Evolutionary conservation across 441 rosid species (phyloP).

Genomic region (Arabidopsis lyrata): DNA sequence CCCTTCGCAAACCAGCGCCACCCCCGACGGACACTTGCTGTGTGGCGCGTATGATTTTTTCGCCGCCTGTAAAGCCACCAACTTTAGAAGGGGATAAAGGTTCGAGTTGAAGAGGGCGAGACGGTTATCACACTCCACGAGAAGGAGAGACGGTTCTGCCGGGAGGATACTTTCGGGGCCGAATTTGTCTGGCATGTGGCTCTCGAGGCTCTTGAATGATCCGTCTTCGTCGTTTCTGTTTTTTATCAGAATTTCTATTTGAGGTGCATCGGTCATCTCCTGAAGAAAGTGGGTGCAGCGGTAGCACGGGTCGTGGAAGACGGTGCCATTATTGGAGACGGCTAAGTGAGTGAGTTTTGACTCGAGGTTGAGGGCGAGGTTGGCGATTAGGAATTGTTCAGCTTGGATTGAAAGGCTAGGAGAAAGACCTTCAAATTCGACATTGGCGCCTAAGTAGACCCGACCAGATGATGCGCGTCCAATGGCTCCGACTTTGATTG

Average conservation of each 20-base stretch:
- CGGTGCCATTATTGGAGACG: slow-evolving; percentile 49
- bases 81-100: slow-evolving; percentile 46
- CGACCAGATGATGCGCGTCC: slow-evolving; percentile 70
- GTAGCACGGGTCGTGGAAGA: slow-evolving; percentile 70
- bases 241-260: slow-evolving; percentile 55
- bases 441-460: slow-evolving; percentile 70
- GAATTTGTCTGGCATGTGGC: background rate
- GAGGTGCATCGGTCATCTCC: slow-evolving; percentile 64
- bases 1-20: slow-evolving; percentile 63
- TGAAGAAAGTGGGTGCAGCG: slow-evolving; percentile 86
- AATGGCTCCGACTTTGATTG: slow-evolving; percentile 63
- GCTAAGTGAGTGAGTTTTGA: slow-evolving; percentile 41
- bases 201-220: slow-evolving; percentile 35
- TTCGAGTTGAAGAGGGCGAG: background rate
- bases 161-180: background rate
- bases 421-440: slow-evolving; percentile 80
- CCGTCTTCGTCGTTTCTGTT: background rate
- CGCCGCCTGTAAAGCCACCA: slow-evolving; percentile 66
- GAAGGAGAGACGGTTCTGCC: background rate
- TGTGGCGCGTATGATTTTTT: slow-evolving; percentile 77
- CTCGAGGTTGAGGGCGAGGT: slow-evolving; percentile 35
- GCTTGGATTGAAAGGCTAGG: slow-evolving; percentile 50
- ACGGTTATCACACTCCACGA: background rate
- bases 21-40: slow-evolving; percentile 76
- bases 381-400: slow-evolving; percentile 70